phyloP scores from a whole-genome alignment of 805 yeast species.

The Candida insectorum region DNA sequence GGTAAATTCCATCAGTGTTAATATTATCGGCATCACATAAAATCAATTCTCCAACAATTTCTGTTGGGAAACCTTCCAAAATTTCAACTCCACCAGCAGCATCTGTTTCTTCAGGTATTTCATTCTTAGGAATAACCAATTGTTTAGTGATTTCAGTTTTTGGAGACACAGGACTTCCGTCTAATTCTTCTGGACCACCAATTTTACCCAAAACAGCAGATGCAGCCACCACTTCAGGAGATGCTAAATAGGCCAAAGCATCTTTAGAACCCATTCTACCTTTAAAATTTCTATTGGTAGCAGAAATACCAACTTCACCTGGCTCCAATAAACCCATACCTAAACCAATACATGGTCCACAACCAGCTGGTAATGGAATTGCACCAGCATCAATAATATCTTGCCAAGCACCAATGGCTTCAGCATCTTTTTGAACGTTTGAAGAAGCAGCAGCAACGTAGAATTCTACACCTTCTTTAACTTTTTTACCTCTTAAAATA shows the following conservation, averaged over 20 bases:
- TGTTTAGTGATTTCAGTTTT: slow-evolving; percentile 48
- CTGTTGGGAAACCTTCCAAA: slow-evolving; percentile 85
- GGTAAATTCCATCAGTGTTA: slow-evolving; percentile 98
- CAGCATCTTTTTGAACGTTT: slow-evolving; percentile 90
- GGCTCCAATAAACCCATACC: slow-evolving; percentile 92
- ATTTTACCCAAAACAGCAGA: slow-evolving; percentile 94
- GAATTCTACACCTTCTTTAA: slow-evolving; percentile 88
- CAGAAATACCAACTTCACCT: slow-evolving; percentile 97
- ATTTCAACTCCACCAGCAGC: slow-evolving; percentile 59
- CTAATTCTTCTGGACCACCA: slow-evolving; percentile 85
- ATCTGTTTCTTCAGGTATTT: slow-evolving; percentile 24
- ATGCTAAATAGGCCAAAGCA: slow-evolving; percentile 92
- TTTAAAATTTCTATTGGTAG: slow-evolving; percentile 97
- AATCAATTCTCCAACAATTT: slow-evolving; percentile 86
- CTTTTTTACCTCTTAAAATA: slow-evolving; percentile 74
- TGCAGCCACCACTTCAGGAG: slow-evolving; percentile 98
- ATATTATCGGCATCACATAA: slow-evolving; percentile 95
- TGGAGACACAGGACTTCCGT: slow-evolving; percentile 45
- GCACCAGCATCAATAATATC: slow-evolving; percentile 89
- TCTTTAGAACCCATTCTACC: slow-evolving; percentile 99
- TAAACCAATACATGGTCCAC: slow-evolving; percentile 98
- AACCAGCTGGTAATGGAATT: slow-evolving; percentile 93
- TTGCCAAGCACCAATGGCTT: slow-evolving; percentile 88
- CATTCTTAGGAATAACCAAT: slow-evolving; percentile 27
- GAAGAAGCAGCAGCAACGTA: slow-evolving; percentile 98